phyloP scores from a whole-genome alignment of 2,329 filamentous ascomycete genomes.

The Ophiocordyceps camponoti-leonardi region DNA sequence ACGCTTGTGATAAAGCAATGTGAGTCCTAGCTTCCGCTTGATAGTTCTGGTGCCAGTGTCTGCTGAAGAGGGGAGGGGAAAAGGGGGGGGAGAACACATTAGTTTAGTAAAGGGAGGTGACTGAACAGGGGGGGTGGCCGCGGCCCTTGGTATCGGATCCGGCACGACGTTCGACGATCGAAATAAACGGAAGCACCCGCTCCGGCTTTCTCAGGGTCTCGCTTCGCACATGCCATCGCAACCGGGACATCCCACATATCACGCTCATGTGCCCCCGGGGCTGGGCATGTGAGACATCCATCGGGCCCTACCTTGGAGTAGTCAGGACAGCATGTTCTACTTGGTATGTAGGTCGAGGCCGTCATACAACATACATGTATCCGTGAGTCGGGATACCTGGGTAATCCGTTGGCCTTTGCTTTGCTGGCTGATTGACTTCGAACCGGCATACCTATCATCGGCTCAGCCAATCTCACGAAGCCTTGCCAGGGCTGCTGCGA shows the following conservation, averaged over 20 bases:
- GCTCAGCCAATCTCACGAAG: conserved; percentile 26
- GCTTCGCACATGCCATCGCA: background rate
- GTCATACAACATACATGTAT: too few species aligned
- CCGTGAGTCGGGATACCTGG: too few species aligned
- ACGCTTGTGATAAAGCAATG: background rate
- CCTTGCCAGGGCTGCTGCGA: conserved; percentile 43
- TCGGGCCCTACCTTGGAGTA: too few species aligned
- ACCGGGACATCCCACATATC: background rate
- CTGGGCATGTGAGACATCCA: background rate
- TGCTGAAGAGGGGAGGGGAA: background rate
- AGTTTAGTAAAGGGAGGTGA: background rate
- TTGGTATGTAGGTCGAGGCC: too few species aligned
- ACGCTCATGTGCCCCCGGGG: too few species aligned
- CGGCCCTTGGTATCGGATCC: too few species aligned
- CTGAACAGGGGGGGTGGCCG: too few species aligned
- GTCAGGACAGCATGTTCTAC: too few species aligned
- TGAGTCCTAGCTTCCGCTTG: background rate
- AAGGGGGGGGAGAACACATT: background rate
- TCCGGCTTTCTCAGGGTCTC: background rate
- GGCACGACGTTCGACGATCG: too few species aligned
- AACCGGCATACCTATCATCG: background rate
- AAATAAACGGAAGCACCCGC: too few species aligned
- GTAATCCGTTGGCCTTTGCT: background rate
- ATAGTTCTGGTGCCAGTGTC: background rate
- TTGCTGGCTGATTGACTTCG: background rate